Percentiles rank a stretch among this genome's conserved stretches.
phyloP scores from a whole-genome alignment of 345 rosid genomes.

The Ceriops tagal region DNA sequence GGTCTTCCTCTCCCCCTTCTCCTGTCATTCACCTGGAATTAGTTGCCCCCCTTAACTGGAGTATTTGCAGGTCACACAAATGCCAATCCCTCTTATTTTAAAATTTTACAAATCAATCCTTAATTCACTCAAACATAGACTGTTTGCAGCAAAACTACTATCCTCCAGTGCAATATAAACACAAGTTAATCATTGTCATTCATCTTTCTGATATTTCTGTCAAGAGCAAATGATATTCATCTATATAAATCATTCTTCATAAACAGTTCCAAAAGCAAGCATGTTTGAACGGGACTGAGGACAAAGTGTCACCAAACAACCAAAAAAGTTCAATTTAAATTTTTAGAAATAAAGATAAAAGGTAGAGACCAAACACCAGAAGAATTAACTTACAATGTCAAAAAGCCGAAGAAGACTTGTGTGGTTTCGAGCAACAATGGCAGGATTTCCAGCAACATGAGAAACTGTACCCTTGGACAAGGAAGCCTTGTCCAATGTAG shows the following conservation, averaged over 20 bases:
- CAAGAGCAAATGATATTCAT: not conserved
- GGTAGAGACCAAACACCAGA: not conserved
- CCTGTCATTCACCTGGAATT: too few relatives aligned
- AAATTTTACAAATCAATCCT: not conserved
- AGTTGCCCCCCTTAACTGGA: too few relatives aligned
- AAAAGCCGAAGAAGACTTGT: constrained; percentile 46
- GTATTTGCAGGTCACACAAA: too few relatives aligned
- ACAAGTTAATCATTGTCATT: constrained; percentile 3
- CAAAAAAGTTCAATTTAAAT: not conserved
- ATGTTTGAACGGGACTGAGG: not conserved
- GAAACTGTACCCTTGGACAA: constrained; percentile 42
- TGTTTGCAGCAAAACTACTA: not conserved
- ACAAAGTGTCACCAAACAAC: not conserved
- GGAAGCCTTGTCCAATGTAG: constrained; percentile 43
- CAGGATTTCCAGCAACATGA: constrained; percentile 47
- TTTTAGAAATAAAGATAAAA: too few relatives aligned
- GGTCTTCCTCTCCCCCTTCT: too few relatives aligned
- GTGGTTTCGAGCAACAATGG: constrained; percentile 39
- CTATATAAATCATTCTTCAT: too few relatives aligned
- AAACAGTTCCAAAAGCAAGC: too few relatives aligned
- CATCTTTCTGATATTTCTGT: constrained; percentile 2
- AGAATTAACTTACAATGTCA: constrained; percentile 60
- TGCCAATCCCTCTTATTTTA: too few relatives aligned
- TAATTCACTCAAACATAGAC: too few relatives aligned
- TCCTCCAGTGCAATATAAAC: not conserved